A percentile compares a stretch with the other conserved stretches of the same genome.
These are phyloP conservation scores for Phytophthora vignae DNA, from an alignment of 352 stramenopile genomes.

Conservation along the genomic window DNA sequence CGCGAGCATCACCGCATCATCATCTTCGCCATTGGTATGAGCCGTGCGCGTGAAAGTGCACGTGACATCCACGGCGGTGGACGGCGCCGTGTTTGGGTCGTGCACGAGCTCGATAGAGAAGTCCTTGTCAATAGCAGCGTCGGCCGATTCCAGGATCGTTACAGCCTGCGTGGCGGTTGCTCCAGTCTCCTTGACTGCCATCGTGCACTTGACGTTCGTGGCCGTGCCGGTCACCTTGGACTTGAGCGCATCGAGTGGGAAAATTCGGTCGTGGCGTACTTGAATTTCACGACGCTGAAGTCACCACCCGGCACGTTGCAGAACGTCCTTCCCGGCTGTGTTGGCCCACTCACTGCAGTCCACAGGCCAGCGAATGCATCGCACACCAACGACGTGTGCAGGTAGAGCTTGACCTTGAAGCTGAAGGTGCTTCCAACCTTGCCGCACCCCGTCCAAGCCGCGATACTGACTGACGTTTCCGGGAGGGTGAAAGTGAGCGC, in stretches of 20 bases:
- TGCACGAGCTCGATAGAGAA: constrained; percentile 65
- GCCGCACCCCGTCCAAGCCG: constrained; percentile 64
- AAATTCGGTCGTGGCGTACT: constrained; percentile 12
- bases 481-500: constrained; percentile 28
- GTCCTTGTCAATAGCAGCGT: constrained; percentile 7
- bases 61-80: constrained; percentile 40
- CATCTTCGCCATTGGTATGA: background rate
- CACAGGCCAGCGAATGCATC: constrained; percentile 18
- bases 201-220: constrained; percentile 1
- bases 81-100: constrained; percentile 32
- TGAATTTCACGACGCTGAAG: constrained; percentile 25
- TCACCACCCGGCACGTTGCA: constrained; percentile 23
- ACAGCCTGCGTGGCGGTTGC: no score
- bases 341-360: background rate
- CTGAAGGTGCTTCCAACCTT: constrained; percentile 15
- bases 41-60: constrained; percentile 49
- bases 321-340: background rate
- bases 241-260: constrained; percentile 3
- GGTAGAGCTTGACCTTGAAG: constrained; percentile 52
- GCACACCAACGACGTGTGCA: constrained; percentile 38
- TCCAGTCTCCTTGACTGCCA: background rate
- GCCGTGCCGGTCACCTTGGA: background rate
- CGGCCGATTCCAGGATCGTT: background rate
- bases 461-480: constrained; percentile 45
- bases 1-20: background rate